Percentiles rank a stretch among this genome's conserved stretches.
phyloP scores from a whole-genome alignment of 2,329 filamentous ascomycete species.

The Ceratocystiopsis sp. region DNA sequence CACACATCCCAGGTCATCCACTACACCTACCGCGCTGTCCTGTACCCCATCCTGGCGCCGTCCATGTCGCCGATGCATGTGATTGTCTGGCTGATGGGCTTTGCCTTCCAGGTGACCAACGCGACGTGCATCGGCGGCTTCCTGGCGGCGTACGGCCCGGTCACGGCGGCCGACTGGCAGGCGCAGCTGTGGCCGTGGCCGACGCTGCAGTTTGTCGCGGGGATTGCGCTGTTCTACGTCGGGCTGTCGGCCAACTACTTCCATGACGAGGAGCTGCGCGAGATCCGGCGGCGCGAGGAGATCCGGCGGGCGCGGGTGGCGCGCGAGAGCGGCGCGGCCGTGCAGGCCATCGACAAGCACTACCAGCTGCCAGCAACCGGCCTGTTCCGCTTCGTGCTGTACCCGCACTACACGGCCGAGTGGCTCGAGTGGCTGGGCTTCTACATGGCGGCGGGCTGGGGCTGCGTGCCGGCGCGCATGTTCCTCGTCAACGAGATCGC shows the following conservation, averaged over 20 bases:
- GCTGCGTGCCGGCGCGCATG: constrained; percentile 55
- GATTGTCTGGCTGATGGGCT: constrained; percentile 44
- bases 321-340: constrained; percentile 18
- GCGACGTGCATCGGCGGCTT: constrained; percentile 62
- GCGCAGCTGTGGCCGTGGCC: constrained; percentile 20
- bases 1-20: constrained; percentile 45
- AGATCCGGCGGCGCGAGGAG: constrained; percentile 59
- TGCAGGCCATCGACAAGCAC: constrained; percentile 48
- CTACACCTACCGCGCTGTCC: constrained; percentile 76
- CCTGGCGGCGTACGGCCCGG: constrained; percentile 69
- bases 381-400: constrained; percentile 67
- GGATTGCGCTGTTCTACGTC: constrained; percentile 58
- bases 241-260: constrained; percentile 69
- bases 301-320: constrained; percentile 33
- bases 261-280: constrained; percentile 77
- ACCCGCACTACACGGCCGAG: constrained; percentile 88
- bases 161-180: constrained; percentile 34
- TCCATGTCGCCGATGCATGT: constrained; percentile 83
- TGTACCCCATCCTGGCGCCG: constrained; percentile 69
- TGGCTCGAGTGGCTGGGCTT: constrained; percentile 95
- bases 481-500: constrained; percentile 77
- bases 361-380: constrained; percentile 77
- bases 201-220: constrained; percentile 35
- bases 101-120: constrained; percentile 67
- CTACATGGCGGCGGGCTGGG: constrained; percentile 53